Evolutionary conservation across 1,284 basidiomycete genomes (phyloP).

Genomic region (Volvariella surrecta): DNA sequence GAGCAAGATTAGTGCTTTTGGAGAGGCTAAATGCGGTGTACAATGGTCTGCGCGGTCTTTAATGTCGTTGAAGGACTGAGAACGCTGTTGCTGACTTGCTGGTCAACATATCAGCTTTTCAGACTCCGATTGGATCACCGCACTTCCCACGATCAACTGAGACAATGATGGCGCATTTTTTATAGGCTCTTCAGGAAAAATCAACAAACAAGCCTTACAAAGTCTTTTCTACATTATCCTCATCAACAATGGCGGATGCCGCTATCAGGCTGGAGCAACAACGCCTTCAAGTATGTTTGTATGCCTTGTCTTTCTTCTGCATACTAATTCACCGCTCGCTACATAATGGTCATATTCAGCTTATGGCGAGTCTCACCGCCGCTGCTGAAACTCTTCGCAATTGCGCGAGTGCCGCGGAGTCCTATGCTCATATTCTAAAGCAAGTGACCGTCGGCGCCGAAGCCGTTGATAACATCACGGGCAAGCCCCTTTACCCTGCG

Average conservation of each 20-base stretch:
- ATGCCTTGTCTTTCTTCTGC: slow-evolving; percentile 6
- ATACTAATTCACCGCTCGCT: background rate
- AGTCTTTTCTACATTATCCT: slow-evolving; percentile 7
- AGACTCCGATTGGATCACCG: slow-evolving; percentile 23
- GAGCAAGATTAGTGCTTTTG: slow-evolving; percentile 22
- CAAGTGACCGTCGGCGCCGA: slow-evolving; percentile 23
- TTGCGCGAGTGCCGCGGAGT: slow-evolving; percentile 48
- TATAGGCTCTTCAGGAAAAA: slow-evolving; percentile 17
- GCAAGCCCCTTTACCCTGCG: slow-evolving; percentile 9
- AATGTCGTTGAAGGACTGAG: slow-evolving; percentile 16
- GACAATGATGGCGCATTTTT: slow-evolving; percentile 15
- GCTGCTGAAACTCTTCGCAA: slow-evolving; percentile 53
- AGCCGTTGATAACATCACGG: slow-evolving; percentile 12
- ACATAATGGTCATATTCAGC: slow-evolving; percentile 23
- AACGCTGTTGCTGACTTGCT: slow-evolving; percentile 8
- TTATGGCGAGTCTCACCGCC: slow-evolving; percentile 39
- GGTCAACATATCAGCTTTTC: slow-evolving; percentile 17
- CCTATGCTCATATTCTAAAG: slow-evolving; percentile 26
- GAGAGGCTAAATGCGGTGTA: slow-evolving; percentile 13
- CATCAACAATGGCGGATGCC: slow-evolving; percentile 27
- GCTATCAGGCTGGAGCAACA: slow-evolving; percentile 35
- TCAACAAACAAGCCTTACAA: slow-evolving; percentile 13
- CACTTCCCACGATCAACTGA: slow-evolving; percentile 25
- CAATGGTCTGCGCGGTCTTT: slow-evolving; percentile 19
- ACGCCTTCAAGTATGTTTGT: slow-evolving; percentile 35